Base-by-base conservation (phyloP, 2,329 filamentous ascomycete genomes). In the Aureobasidium sp. region DNA sequence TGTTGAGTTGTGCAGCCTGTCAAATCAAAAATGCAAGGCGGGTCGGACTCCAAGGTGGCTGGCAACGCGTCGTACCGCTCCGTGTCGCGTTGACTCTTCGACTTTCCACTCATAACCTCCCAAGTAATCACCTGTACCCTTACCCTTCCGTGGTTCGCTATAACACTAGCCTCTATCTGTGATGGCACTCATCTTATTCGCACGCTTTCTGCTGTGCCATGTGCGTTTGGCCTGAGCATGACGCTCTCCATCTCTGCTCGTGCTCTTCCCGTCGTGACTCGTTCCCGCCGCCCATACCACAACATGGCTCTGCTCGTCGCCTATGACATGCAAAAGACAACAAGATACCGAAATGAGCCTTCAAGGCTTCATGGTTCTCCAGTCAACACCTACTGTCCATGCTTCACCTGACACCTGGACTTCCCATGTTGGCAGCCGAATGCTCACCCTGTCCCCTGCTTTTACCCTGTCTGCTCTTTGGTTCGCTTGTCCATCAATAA, bases 301-400 rank as follows among this genome's bases (percentile, higher is more conserved):
- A 37, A n/a, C 43, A 47, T 58, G 55, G 55, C 43, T 40, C 29
- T 38, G 42, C 43, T 27, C 15, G 6, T n/a, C 40, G 21, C 25
- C 21, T 21, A 49, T 58, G 55, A 58, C 33, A 38, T 40, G 13
- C 29, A 10, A 27, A 17, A 25, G 7, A 25, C 31, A 33, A 46
- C 53, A 57, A 25, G 5, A 10, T 57, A 46, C 38, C 27, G 19
- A 45, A 35, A 37, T 57, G 53, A 57, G 40, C 45, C 31, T 46
- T 58, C 25, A 58, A 13, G 7, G 25, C 23, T 58, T 31, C 23
- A 21, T 29, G 10, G 33, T 58, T 54, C 65, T 67, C 76, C 77
- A 79, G 55, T 78, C 75, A 23, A 76, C 74, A 49, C 68, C 75
- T 17, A 78, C 70, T 13, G 67, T 62, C 73, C 74, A 77, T 35